Evolutionary conservation across 1,139 yeast genomes (phyloP).

Genomic region (Pichia sp.): DNA sequence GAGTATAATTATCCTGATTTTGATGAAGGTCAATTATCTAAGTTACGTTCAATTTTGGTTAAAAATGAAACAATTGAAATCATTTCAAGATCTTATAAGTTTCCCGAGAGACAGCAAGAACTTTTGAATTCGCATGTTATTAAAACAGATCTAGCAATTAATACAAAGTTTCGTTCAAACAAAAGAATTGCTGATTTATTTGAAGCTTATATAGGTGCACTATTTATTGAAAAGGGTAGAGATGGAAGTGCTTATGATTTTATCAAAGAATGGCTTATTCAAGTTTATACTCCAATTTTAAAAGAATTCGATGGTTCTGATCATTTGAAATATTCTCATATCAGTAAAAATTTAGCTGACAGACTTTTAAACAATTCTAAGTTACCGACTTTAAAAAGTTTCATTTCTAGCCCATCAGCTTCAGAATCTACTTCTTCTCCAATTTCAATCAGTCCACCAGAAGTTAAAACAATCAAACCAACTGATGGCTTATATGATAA

Average conservation of each 20-base stretch:
- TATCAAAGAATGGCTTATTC: slow-evolving; percentile 55
- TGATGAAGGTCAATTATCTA: slow-evolving; percentile 78
- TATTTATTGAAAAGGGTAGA: slow-evolving; percentile 48
- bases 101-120: slow-evolving; percentile 34
- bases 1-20: slow-evolving; percentile 62
- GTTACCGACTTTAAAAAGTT: too few species aligned
- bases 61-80: slow-evolving; percentile 68
- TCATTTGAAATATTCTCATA: slow-evolving; percentile 9
- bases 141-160: slow-evolving; percentile 8
- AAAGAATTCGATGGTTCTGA: slow-evolving; percentile 11
- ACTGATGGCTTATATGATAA: too few species aligned
- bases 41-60: slow-evolving; percentile 63
- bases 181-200: slow-evolving; percentile 63
- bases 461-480: neutral
- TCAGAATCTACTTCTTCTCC: neutral
- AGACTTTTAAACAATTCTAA: neutral
- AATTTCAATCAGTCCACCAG: neutral
- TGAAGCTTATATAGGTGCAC: slow-evolving; percentile 89
- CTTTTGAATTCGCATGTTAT: slow-evolving; percentile 10
- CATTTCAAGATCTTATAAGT: slow-evolving; percentile 66
- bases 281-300: slow-evolving; percentile 30
- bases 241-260: slow-evolving; percentile 35
- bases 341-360: slow-evolving; percentile 6
- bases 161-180: slow-evolving; percentile 15
- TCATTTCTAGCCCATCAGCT: neutral